phyloP scores from a whole-genome alignment of 495 filamentous ascomycete species.

The Entonaema liquescens region DNA sequence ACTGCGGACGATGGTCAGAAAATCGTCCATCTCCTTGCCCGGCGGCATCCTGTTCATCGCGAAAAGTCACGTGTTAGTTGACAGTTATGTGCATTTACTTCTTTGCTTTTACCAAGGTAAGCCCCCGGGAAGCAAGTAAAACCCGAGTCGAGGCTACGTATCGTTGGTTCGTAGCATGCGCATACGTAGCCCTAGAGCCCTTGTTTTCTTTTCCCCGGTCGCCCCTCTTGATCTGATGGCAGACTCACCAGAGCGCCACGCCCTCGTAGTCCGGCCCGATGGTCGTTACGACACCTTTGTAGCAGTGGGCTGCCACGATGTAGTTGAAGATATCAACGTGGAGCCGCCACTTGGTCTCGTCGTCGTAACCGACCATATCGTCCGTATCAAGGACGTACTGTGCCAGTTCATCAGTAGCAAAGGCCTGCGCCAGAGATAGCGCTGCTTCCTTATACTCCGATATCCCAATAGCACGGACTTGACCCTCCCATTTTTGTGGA shows the following conservation, averaged over 20 bases:
- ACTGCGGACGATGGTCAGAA: conserved; percentile 71
- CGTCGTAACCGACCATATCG: conserved; percentile 65
- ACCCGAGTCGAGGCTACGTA: conserved; percentile 26
- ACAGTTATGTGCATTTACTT: conserved; percentile 6
- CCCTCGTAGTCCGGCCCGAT: conserved; percentile 77
- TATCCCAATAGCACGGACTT: conserved; percentile 66
- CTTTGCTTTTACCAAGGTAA: conserved; percentile 14
- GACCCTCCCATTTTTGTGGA: conserved; percentile 55
- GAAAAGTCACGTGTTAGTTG: conserved; percentile 27
- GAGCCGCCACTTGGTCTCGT: conserved; percentile 74
- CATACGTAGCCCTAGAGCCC: conserved; percentile 32
- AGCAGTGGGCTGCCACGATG: conserved; percentile 73
- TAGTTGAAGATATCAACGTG: conserved; percentile 78
- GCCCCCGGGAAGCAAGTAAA: conserved; percentile 30
- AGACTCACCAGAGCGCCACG: conserved; percentile 78
- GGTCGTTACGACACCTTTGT: conserved; percentile 74
- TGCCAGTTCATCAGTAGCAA: conserved; percentile 75
- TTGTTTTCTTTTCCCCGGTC: conserved; percentile 29
- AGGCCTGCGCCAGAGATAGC: conserved; percentile 74
- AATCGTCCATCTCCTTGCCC: conserved; percentile 74
- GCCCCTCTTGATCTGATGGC: conserved; percentile 29
- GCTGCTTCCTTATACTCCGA: conserved; percentile 73
- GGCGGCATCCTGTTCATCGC: conserved; percentile 73
- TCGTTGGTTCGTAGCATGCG: neutral
- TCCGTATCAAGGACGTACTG: conserved; percentile 75